Evolutionary conservation across 2,329 filamentous ascomycete species (phyloP).

Genomic region (Paraphoma sp.): DNA sequence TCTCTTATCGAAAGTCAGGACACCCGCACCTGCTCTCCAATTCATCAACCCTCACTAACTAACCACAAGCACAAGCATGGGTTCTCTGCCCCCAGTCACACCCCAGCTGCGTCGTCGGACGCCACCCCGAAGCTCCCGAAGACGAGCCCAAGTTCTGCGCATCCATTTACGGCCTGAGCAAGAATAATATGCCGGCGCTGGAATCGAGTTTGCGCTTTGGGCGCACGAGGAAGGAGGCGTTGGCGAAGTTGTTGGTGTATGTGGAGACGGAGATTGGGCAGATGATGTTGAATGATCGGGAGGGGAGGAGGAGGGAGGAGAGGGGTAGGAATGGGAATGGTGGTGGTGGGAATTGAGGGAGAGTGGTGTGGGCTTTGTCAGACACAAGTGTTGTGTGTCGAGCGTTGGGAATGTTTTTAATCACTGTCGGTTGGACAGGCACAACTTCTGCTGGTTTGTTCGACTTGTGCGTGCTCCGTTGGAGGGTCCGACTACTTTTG

Average conservation of each 20-base stretch:
- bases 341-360: not conserved
- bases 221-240: slow-evolving; percentile 12
- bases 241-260: slow-evolving; percentile 16
- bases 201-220: slow-evolving; percentile 25
- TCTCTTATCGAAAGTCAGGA: slow-evolving; percentile 21
- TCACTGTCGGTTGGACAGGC: too few relatives aligned
- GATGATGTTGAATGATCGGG: slow-evolving; percentile 9
- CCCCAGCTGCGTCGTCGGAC: slow-evolving; percentile 18
- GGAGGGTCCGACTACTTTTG: not conserved
- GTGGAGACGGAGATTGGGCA: slow-evolving; percentile 10
- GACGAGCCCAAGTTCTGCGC: slow-evolving; percentile 13
- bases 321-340: not conserved
- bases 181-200: slow-evolving; percentile 12
- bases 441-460: too few relatives aligned
- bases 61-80: slow-evolving; percentile 12
- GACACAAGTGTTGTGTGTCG: not conserved
- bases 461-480: not conserved
- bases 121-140: slow-evolving; percentile 9
- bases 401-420: too few relatives aligned
- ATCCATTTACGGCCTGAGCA: slow-evolving; percentile 21
- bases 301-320: slow-evolving; percentile 1
- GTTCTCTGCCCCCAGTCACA: slow-evolving; percentile 17
- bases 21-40: not conserved
- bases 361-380: not conserved
- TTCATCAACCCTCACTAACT: not conserved